A percentile compares a stretch with the other conserved stretches of the same genome.
Evolutionary conservation across 2,329 filamentous ascomycete species (phyloP).

Genomic region (Pseudocercospora musae): DNA sequence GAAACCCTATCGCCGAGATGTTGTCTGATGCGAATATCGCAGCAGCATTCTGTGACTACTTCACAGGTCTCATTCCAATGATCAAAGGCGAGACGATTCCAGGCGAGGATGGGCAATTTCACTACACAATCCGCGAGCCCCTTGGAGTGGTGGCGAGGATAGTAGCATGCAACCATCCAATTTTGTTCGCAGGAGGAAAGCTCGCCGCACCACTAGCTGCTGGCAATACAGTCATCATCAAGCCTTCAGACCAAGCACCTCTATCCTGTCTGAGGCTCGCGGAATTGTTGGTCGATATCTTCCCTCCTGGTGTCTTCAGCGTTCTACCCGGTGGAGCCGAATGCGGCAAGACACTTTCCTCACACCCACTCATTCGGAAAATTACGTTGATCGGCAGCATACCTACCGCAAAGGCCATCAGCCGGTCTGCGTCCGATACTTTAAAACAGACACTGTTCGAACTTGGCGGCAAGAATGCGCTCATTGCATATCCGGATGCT

Average conservation of each 20-base stretch:
- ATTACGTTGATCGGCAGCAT: constrained; percentile 37
- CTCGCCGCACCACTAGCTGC: constrained; percentile 36
- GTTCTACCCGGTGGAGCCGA: constrained; percentile 23
- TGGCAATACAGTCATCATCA: constrained; percentile 39
- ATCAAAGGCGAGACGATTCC: constrained; percentile 29
- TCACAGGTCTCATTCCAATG: constrained; percentile 29
- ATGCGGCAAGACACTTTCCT: constrained; percentile 38
- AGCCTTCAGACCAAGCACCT: constrained; percentile 33
- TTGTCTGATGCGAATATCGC: constrained; percentile 24
- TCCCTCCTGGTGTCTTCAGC: constrained; percentile 25
- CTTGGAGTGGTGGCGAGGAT: constrained; percentile 58
- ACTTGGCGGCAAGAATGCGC: constrained; percentile 39
- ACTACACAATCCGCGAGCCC: constrained; percentile 45
- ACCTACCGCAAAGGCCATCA: constrained; percentile 36
- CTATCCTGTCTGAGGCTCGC: constrained; percentile 23
- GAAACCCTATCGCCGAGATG: constrained; percentile 29
- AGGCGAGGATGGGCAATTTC: constrained; percentile 19
- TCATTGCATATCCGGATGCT: constrained; percentile 36
- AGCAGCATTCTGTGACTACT: constrained; percentile 26
- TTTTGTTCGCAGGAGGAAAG: constrained; percentile 55
- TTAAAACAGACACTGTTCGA: constrained; percentile 38
- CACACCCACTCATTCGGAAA: constrained; percentile 34
- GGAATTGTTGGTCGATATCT: constrained; percentile 22
- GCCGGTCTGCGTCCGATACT: constrained; percentile 34
- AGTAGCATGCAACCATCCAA: constrained; percentile 58